phyloP scores from a whole-genome alignment of 1,284 basidiomycete species.

The Ceraceosorus bombacis region DNA sequence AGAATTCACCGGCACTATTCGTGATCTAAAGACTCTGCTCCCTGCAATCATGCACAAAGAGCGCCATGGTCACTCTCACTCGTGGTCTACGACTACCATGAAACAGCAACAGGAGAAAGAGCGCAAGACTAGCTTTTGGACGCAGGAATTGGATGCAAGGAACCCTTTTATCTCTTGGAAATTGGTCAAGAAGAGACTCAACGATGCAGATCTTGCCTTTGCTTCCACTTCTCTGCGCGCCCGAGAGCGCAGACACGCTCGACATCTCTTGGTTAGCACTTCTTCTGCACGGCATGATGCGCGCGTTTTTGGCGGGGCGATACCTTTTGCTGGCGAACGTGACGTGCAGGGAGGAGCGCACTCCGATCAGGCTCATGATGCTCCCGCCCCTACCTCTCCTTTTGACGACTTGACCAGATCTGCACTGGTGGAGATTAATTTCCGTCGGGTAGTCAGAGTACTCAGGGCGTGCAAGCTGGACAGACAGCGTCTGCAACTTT shows the following conservation, averaged over 20 bases:
- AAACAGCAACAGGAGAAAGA: no score
- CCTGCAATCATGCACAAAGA: slow-evolving; percentile 25
- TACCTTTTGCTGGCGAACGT: not conserved
- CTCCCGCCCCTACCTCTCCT: not conserved
- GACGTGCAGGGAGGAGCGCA: no score
- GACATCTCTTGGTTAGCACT: not conserved
- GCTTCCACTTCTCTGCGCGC: slow-evolving; percentile 26
- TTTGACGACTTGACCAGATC: slow-evolving; percentile 29
- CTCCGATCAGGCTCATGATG: not conserved
- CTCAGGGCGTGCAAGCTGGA: slow-evolving; percentile 39
- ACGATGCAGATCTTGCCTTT: slow-evolving; percentile 35
- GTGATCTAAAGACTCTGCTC: slow-evolving; percentile 34
- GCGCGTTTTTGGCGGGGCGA: no score
- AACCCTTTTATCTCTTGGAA: slow-evolving; percentile 42
- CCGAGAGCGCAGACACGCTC: slow-evolving; percentile 21
- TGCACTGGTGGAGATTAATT: slow-evolving; percentile 42
- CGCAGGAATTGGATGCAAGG: slow-evolving; percentile 30
- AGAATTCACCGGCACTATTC: slow-evolving; percentile 35
- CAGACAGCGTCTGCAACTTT: slow-evolving; percentile 37
- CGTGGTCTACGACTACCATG: not conserved
- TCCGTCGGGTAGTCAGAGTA: slow-evolving; percentile 27
- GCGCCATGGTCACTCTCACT: slow-evolving; percentile 6
- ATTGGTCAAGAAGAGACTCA: slow-evolving; percentile 33
- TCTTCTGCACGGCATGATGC: no score
- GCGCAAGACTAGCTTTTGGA: slow-evolving; percentile 12